Base-by-base conservation (phyloP, 306 rosid species). In the Castanopsis chinensis region DNA sequence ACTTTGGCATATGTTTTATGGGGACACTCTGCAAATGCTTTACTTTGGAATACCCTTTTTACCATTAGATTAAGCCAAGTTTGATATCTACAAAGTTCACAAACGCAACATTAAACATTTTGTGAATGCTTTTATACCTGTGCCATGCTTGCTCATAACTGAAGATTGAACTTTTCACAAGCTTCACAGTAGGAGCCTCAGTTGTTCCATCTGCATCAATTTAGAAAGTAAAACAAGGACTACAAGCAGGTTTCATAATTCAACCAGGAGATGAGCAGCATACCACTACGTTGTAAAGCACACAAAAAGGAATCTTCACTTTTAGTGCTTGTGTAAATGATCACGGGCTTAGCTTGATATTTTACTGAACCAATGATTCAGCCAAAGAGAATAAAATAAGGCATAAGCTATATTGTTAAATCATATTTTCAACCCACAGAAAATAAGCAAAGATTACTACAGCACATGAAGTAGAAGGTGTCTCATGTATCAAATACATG, bases 91-190 rank as follows among this genome's bases (percentile, higher is more conserved):
- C 73, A 52, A 33, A 15, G 74, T 59, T 49, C 17, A 49, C 72
- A n/a, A 75, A 61, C 60, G 25, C 57, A 53, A 51, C 30, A 5
- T 70, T 69, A 64, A 72, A 83, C 49, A 78, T 53, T 82, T 23
- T 4, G 37, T 54, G 52, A 74, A 63, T 72, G 80, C 77, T 83
- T 80, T 75, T 78, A 75, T 87, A 94, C 99, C 99, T 91, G 78
- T 94, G 99, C 97, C 99, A 94, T 37, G 97, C 97, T 84, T 94
- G 99, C 90, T 94, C 99, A 76, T 90, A 94, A 87, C 94, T 91
- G 90, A 94, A 92, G 80, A 92, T 83, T 81, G 99, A 91, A 83
- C 95, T 94, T 85, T 94, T 94, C 43, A 94, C 92, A 75, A 94
- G 91, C 91, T 92, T 94, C 77, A 94, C 92, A 3, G 89, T 75